These are phyloP conservation scores for Nidularia sp. DNA, from an alignment of 768 basidiomycete genomes.

Conservation along the genomic window DNA sequence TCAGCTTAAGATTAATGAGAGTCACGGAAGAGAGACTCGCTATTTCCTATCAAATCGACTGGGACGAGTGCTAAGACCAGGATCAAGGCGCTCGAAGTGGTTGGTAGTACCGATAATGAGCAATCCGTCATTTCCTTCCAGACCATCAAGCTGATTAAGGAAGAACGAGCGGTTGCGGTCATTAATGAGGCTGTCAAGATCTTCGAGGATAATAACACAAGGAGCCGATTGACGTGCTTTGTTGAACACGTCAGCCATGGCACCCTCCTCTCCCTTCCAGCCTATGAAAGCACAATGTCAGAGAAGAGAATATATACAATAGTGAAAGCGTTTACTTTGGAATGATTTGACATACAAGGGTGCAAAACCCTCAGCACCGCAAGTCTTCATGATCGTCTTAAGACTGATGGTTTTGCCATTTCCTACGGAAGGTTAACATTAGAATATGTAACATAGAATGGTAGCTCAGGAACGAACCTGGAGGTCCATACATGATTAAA, in stretches of 20 bases:
- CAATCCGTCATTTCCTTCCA: slow-evolving; percentile 76
- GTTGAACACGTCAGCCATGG: slow-evolving; percentile 65
- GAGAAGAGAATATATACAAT: neutral
- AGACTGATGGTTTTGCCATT: slow-evolving; percentile 85
- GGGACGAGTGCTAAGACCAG: slow-evolving; percentile 71
- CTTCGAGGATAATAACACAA: slow-evolving; percentile 57
- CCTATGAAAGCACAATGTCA: slow-evolving; percentile 26
- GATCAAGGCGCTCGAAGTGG: slow-evolving; percentile 77
- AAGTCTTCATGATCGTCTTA: slow-evolving; percentile 78
- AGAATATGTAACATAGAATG: neutral
- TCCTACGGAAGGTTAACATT: slow-evolving; percentile 29
- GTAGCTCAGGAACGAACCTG: slow-evolving; percentile 34
- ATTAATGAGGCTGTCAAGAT: slow-evolving; percentile 75
- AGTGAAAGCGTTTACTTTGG: slow-evolving; percentile 39
- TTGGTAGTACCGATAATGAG: slow-evolving; percentile 81
- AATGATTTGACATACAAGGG: slow-evolving; percentile 85
- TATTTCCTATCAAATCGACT: slow-evolving; percentile 87
- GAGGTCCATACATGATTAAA: slow-evolving; percentile 80
- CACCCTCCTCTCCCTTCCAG: slow-evolving; percentile 56
- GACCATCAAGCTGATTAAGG: slow-evolving; percentile 81
- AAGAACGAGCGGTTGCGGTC: slow-evolving; percentile 81
- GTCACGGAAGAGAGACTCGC: slow-evolving; percentile 33
- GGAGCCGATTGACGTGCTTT: slow-evolving; percentile 71
- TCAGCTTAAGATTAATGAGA: neutral
- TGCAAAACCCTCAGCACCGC: slow-evolving; percentile 54